Evolutionary conservation across 495 filamentous ascomycete species (phyloP).

Genomic region (Amorphotheca resinae): DNA sequence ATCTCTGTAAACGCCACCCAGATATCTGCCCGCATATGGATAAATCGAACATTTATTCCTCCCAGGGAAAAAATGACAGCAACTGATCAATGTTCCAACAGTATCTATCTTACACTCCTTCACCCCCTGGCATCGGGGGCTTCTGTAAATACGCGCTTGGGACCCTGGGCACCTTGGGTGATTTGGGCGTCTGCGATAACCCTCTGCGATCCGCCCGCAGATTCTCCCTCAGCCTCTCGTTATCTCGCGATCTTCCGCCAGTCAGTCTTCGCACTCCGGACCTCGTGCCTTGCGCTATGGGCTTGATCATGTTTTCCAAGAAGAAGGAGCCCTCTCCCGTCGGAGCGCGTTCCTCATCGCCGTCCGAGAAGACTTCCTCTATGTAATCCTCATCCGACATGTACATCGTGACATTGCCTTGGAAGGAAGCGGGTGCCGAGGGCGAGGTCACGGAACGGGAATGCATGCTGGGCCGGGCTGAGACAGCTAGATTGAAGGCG

Average conservation of each 20-base stretch:
- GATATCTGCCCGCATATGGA: no score
- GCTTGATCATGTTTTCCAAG: constrained; percentile 53
- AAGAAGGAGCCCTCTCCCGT: constrained; percentile 41
- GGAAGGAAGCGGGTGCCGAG: constrained; percentile 43
- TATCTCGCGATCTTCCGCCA: constrained; percentile 46
- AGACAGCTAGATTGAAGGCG: constrained; percentile 33
- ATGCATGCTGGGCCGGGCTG: constrained; percentile 44
- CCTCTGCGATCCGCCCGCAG: constrained; percentile 35
- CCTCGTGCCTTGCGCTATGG: constrained; percentile 38
- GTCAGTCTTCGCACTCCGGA: constrained; percentile 57
- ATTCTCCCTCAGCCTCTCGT: constrained; percentile 46
- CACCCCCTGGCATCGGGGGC: constrained; percentile 2
- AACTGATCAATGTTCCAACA: no score
- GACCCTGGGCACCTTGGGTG: constrained; percentile 53
- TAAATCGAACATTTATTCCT: no score
- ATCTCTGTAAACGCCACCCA: no score
- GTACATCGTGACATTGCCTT: constrained; percentile 39
- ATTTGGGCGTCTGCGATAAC: constrained; percentile 26
- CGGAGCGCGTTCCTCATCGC: constrained; percentile 33
- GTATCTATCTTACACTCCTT: constrained; percentile 1
- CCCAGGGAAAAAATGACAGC: no score
- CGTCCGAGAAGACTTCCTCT: constrained; percentile 40
- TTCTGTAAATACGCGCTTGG: constrained; percentile 39
- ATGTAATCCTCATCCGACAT: constrained; percentile 39
- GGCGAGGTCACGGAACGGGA: constrained; percentile 66